Percentiles rank a stretch among this genome's conserved stretches.
These are phyloP conservation scores for Ilex asprella DNA, from an alignment of 257 asterid species.

Conservation along the genomic window DNA sequence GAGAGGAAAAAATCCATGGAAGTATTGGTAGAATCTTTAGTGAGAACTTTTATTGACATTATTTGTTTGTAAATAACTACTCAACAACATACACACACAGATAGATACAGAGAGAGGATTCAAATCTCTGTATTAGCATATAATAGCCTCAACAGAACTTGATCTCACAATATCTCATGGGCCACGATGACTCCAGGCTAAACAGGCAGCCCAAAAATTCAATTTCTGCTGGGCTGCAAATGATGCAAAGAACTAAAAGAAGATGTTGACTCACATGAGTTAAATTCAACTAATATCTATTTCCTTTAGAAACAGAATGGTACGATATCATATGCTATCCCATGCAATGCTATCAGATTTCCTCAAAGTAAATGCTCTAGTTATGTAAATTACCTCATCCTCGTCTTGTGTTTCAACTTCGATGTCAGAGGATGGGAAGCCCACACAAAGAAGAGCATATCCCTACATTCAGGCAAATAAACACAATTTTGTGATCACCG, in stretches of 20 bases:
- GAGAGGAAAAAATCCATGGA: neutral
- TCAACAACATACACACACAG: neutral
- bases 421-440: slow-evolving; percentile 88
- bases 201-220: neutral
- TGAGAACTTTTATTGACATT: no score
- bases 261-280: neutral
- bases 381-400: slow-evolving; percentile 65
- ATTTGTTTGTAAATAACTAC: neutral
- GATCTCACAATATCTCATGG: neutral
- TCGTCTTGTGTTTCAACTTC: slow-evolving; percentile 98
- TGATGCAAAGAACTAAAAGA: neutral
- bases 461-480: slow-evolving; percentile 50
- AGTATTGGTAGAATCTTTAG: neutral
- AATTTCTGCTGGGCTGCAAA: neutral
- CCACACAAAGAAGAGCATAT: slow-evolving; percentile 97
- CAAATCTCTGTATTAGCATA: no score
- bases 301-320: neutral
- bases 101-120: no score
- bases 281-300: neutral
- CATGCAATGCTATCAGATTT: neutral
- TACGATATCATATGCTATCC: no score
- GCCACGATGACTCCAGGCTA: no score
- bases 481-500: neutral
- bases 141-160: neutral
- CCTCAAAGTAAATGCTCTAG: neutral